A percentile compares a stretch with the other conserved stretches of the same genome.
Conservation (phyloP, 768 basidiomycete species). For the Nidularia sp. region DNA sequence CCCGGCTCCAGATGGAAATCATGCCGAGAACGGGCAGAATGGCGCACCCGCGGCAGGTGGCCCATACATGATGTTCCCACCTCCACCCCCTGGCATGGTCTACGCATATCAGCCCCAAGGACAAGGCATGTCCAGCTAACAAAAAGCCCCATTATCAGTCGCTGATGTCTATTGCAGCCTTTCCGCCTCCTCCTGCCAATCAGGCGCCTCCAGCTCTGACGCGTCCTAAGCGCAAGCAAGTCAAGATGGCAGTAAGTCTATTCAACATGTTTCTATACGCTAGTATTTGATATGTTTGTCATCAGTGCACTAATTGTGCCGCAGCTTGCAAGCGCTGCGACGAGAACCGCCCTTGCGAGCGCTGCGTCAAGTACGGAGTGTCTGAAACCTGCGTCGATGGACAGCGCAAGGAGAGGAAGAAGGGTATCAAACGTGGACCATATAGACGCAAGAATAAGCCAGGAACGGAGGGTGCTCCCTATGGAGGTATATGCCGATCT, state of each 20-base stretch:
- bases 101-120: slow-evolving; percentile 38
- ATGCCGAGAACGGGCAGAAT: slow-evolving; percentile 27
- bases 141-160: background rate
- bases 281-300: slow-evolving; percentile 2
- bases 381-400: slow-evolving; percentile 79
- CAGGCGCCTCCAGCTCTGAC: slow-evolving; percentile 19
- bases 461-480: slow-evolving; percentile 13
- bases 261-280: background rate
- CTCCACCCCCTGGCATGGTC: slow-evolving; percentile 36
- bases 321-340: slow-evolving; percentile 88
- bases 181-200: slow-evolving; percentile 17
- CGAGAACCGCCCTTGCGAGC: slow-evolving; percentile 82
- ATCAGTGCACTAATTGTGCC: slow-evolving; percentile 79
- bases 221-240: slow-evolving; percentile 77
- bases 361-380: slow-evolving; percentile 87
- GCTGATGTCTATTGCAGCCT: slow-evolving; percentile 1
- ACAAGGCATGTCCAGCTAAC: slow-evolving; percentile 22
- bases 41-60: slow-evolving; percentile 21
- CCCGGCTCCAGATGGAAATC: slow-evolving; percentile 31
- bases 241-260: slow-evolving; percentile 71
- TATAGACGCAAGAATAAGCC: slow-evolving; percentile 64
- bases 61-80: slow-evolving; percentile 37
- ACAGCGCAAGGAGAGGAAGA: slow-evolving; percentile 89
- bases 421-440: slow-evolving; percentile 83
- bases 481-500: slow-evolving; percentile 9